Base-by-base conservation (phyloP, 2,329 filamentous ascomycete species). In the Chlorencoelia australis region DNA sequence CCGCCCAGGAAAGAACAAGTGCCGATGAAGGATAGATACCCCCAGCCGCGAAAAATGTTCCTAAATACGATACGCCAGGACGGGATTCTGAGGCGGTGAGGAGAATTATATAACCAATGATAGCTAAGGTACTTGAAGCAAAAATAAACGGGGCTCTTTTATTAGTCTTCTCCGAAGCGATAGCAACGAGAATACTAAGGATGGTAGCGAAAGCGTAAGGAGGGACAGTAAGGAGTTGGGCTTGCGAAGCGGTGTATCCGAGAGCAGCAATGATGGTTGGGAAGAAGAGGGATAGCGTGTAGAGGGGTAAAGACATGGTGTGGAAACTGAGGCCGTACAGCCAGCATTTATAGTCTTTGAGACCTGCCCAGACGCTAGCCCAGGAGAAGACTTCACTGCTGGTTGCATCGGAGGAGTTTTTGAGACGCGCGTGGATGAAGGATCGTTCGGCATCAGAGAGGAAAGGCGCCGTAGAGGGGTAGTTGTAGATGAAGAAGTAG, bases 241-340 rank as follows among this genome's bases (percentile, higher is more conserved):
- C 68, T 1, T 61, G 60, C 0, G 69, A 70, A 1, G 68, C 64
- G 4, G 56, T 64, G 48, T 73, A 75, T 9, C 71, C 71, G 0
- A 75, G 62, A 14, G 65, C 60, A 16, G 60, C 62, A 35, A 75
- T 73, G 30, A 74, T 75, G 0, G 67, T 71, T 1, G 69, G 69
- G 54, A 74, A 39, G 37, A 75, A 75, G 3, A 75, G 55, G 0
- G 75, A 66, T 4, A 72, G 57, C 0, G 70, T 73, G 40, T 75
- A 75, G 0, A 74, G 58, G 0, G 71, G 71, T 9, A 87, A 57
- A 39, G 74, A 80, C 66, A 85, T 75, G 4, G 79, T 83, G 53
- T 86, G 80, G 48, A 83, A 85, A 0, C 69, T 72, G 0, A 83
- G 54, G 0, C 79, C 77, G 45, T 87, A 87, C 0, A 87, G 64